A percentile compares a stretch with the other conserved stretches of the same genome.
Conservation (phyloP, 2,329 filamentous ascomycete species). For the Arachnomyces sp. region DNA sequence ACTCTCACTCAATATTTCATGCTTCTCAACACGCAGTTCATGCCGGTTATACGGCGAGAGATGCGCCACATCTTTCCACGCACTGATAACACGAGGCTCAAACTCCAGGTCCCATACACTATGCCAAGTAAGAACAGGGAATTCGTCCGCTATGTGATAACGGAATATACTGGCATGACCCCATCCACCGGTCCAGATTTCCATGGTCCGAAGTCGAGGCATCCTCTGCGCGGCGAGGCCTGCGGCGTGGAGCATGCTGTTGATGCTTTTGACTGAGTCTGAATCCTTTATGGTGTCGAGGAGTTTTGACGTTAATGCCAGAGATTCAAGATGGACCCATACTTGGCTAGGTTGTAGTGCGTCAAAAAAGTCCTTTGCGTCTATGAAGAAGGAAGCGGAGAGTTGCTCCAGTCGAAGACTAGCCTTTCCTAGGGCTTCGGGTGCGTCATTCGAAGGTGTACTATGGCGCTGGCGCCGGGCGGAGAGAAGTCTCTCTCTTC, state of each 20-base stretch:
- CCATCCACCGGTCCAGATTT: slow-evolving; percentile 26
- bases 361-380: slow-evolving; percentile 26
- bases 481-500: too few relatives aligned
- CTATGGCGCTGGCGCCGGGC: too few relatives aligned
- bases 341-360: background rate
- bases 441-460: too few relatives aligned
- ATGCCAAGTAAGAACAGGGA: slow-evolving; percentile 14
- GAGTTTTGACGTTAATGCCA: too few relatives aligned
- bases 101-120: slow-evolving; percentile 18
- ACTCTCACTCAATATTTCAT: too few relatives aligned
- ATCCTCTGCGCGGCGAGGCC: slow-evolving; percentile 18
- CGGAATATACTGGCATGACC: slow-evolving; percentile 11
- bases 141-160: slow-evolving; percentile 1
- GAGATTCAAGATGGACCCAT: too few relatives aligned
- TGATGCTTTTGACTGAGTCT: slow-evolving; percentile 9
- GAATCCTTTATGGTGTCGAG: too few relatives aligned
- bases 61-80: slow-evolving; percentile 22
- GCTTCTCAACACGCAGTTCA: slow-evolving; percentile 1
- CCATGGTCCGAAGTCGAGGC: slow-evolving; percentile 18
- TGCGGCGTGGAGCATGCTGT: slow-evolving; percentile 20
- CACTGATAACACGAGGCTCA: slow-evolving; percentile 14
- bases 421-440: background rate
- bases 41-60: slow-evolving; percentile 8
- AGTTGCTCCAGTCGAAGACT: slow-evolving; percentile 21
- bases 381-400: slow-evolving; percentile 25